phyloP scores from a whole-genome alignment of 495 filamentous ascomycete species.

The Penicillium steckii region DNA sequence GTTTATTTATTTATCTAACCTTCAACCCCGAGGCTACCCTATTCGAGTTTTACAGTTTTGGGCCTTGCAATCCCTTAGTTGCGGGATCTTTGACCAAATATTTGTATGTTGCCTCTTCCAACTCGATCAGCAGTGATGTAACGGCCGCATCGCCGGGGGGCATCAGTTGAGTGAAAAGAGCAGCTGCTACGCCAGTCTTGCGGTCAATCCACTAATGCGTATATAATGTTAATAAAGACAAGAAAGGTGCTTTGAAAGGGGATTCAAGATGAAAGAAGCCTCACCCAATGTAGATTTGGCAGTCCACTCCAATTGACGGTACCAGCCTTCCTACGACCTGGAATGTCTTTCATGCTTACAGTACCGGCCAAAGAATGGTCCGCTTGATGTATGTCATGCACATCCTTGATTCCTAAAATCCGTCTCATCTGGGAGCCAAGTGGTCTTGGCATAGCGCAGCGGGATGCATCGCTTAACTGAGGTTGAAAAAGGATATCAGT shows the following conservation, averaged over 20 bases:
- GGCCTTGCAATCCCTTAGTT: no score
- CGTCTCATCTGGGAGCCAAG: conserved; percentile 16
- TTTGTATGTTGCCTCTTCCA: conserved; percentile 1
- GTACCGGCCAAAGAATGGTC: conserved; percentile 17
- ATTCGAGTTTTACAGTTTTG: neutral
- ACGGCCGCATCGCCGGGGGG: conserved; percentile 6
- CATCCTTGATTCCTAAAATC: conserved; percentile 9
- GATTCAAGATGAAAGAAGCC: neutral
- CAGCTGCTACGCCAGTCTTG: conserved; percentile 4
- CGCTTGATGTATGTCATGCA: conserved; percentile 3
- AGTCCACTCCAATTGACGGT: conserved; percentile 25
- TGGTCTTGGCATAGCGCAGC: conserved; percentile 15
- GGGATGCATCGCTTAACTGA: conserved; percentile 11
- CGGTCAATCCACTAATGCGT: conserved; percentile 7
- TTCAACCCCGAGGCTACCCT: no score
- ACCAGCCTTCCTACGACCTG: conserved; percentile 15
- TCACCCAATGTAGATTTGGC: conserved; percentile 26
- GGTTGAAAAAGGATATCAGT: conserved; percentile 17
- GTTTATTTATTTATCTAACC: no score
- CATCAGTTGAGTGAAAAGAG: conserved; percentile 12
- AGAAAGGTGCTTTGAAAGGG: neutral
- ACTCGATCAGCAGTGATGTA: conserved; percentile 5
- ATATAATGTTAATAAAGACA: neutral
- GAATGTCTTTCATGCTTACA: conserved; percentile 12
- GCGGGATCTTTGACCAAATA: neutral